These are phyloP conservation scores for Anisodus acutangulus DNA, from an alignment of 257 asterid species.

Conservation along the genomic window DNA sequence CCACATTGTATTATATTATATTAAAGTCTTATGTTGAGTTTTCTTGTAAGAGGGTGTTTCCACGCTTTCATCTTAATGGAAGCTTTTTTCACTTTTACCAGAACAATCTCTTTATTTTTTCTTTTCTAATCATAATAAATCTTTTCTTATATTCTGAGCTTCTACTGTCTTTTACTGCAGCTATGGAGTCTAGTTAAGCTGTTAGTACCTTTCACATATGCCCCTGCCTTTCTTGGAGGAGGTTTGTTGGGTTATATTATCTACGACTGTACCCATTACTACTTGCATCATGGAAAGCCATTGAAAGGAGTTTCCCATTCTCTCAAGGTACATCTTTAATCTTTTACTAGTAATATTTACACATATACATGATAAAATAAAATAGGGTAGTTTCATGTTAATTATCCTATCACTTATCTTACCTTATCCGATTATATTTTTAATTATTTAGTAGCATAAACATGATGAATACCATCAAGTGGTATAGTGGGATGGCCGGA, in stretches of 20 bases:
- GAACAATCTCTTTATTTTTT: not conserved
- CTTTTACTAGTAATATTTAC: too few relatives aligned
- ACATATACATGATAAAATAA: not conserved
- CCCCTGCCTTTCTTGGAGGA: slow-evolving; percentile 86
- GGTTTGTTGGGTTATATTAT: slow-evolving; percentile 82
- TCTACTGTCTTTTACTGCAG: slow-evolving; percentile 44
- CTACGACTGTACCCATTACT: slow-evolving; percentile 91
- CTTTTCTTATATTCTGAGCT: not conserved
- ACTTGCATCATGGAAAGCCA: slow-evolving; percentile 90
- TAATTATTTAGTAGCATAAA: not conserved
- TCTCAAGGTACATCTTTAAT: slow-evolving; percentile 61
- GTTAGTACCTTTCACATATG: slow-evolving; percentile 56
- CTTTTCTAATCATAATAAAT: not conserved
- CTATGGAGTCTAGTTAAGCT: slow-evolving; percentile 63
- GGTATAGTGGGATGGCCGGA: too few relatives aligned
- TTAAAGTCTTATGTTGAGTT: too few relatives aligned
- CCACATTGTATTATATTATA: too few relatives aligned
- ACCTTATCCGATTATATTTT: not conserved
- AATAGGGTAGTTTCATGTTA: not conserved
- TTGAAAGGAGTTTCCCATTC: slow-evolving; percentile 52
- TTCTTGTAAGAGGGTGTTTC: too few relatives aligned
- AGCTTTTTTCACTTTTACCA: not conserved
- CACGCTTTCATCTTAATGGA: not conserved
- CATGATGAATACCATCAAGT: not conserved
- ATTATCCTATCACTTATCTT: not conserved